Conservation (phyloP, 345 rosid genomes). For the Turritis glabra region DNA sequence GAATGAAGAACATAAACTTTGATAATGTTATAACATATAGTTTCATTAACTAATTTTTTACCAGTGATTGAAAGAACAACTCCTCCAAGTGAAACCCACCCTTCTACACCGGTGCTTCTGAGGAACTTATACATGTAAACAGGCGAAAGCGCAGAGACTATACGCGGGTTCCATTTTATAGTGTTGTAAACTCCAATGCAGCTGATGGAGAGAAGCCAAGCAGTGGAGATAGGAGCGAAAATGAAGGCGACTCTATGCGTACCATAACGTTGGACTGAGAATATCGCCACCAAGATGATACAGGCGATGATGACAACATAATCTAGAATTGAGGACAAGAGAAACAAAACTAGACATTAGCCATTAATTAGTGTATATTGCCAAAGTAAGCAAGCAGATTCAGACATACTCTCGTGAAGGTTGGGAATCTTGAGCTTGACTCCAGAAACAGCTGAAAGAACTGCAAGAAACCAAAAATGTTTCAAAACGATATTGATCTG, state of each 20-base stretch:
- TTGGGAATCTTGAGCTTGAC: slow-evolving; percentile 55
- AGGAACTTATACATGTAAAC: slow-evolving; percentile 76
- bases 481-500: background rate
- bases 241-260: slow-evolving; percentile 78
- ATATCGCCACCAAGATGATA: slow-evolving; percentile 70
- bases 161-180: slow-evolving; percentile 68
- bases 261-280: slow-evolving; percentile 83
- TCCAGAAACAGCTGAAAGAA: slow-evolving; percentile 83
- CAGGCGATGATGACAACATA: slow-evolving; percentile 67
- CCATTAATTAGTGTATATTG: background rate
- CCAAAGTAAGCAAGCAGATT: slow-evolving; percentile 6
- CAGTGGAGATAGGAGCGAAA: slow-evolving; percentile 73
- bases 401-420: slow-evolving; percentile 71
- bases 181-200: slow-evolving; percentile 76
- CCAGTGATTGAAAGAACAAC: slow-evolving; percentile 87
- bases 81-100: slow-evolving; percentile 92
- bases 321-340: slow-evolving; percentile 45
- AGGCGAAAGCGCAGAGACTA: slow-evolving; percentile 76
- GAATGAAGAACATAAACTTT: slow-evolving; percentile 14
- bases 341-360: slow-evolving; percentile 12
- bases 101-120: slow-evolving; percentile 64
- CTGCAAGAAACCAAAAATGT: slow-evolving; percentile 45
- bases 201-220: slow-evolving; percentile 75
- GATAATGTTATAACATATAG: background rate
- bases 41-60: slow-evolving; percentile 25